Base-by-base conservation (phyloP, 2,329 filamentous ascomycete species). In the Xylaria arbuscula region DNA sequence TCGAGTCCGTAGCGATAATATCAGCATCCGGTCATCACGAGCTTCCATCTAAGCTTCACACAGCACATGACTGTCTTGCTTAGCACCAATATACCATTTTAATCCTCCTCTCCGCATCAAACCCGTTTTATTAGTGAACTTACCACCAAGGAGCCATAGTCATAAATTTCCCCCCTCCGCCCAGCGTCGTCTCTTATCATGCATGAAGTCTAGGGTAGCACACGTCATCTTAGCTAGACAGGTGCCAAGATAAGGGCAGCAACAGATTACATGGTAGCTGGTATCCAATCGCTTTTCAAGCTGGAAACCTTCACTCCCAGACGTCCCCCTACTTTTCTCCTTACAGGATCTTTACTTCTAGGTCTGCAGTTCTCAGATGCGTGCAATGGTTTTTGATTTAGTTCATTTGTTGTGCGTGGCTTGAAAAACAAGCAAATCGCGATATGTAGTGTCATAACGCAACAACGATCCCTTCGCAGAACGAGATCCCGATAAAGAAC, bases 21-120 rank as follows among this genome's bases (percentile, higher is more conserved):
- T 28, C 56, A 28, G 28, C 15, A 42, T 15, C 38, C 4, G 15
- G 9, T 7, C 36, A 50, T 54, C 19, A 13, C 5, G n/a, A 36
- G 32, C 9, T 13, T 10, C 17, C 45, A 61, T 51, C 32, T 40
- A 47, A 61, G 58, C 56, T 59, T 59, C 56, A 47, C 24, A 19
- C 17, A 42, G 19, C 38, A 24, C 42, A 11, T 1, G 11, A 22
- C 19, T 36, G 28, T 7, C 28, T 19, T 32, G 13, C 17, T 28
- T 24, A 1, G n/a, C 45, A 24, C 7, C 57, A 51, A 51, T 38
- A 38, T 24, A n/a, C 11, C 45, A 36, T 10, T 24, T 9, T 8
- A 22, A 38, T 40, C 32, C 17, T 58, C 15, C 34, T 11, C 19
- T 47, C 54, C 19, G 19, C 45, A 10, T 8, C 13, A 32, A 28